Conservation (phyloP, 2,329 filamentous ascomycete genomes). For the Canariomyces notabilis region DNA sequence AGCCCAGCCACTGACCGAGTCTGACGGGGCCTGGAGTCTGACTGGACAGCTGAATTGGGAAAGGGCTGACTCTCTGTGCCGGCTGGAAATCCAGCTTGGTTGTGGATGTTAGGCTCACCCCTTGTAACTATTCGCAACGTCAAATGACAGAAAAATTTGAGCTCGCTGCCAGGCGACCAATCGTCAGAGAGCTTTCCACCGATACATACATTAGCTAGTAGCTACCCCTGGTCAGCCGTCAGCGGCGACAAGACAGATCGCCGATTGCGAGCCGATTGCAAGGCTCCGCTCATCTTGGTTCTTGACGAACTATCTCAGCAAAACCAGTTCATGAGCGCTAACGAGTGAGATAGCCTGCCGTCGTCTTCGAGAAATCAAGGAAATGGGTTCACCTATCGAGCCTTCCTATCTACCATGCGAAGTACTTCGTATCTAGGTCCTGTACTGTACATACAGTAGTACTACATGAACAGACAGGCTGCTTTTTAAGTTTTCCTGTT, state of each 20-base stretch:
- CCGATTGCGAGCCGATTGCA: background rate
- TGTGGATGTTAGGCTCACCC: slow-evolving; percentile 9
- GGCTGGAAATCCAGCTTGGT: slow-evolving; percentile 3
- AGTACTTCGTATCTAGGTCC: too few species aligned
- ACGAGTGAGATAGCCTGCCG: too few species aligned
- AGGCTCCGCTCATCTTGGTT: background rate
- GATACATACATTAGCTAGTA: too few species aligned
- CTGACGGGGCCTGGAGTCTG: too few species aligned
- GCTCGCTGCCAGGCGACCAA: slow-evolving; percentile 12
- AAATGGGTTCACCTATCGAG: too few species aligned
- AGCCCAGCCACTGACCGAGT: background rate
- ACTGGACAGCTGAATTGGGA: slow-evolving; percentile 6
- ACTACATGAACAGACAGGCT: too few species aligned
- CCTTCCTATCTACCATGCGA: too few species aligned
- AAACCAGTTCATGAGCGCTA: background rate
- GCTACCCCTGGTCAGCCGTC: background rate
- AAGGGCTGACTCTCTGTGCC: slow-evolving; percentile 5
- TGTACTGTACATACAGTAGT: too few species aligned
- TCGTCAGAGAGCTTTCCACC: background rate
- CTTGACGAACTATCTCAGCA: background rate
- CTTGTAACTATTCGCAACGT: too few species aligned
- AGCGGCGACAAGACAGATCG: background rate
- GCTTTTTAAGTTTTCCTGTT: too few species aligned
- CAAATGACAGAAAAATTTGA: background rate
- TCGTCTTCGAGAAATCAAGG: too few species aligned